phyloP scores from a whole-genome alignment of 129 eudicot genomes.

The Calendula officinalis region DNA sequence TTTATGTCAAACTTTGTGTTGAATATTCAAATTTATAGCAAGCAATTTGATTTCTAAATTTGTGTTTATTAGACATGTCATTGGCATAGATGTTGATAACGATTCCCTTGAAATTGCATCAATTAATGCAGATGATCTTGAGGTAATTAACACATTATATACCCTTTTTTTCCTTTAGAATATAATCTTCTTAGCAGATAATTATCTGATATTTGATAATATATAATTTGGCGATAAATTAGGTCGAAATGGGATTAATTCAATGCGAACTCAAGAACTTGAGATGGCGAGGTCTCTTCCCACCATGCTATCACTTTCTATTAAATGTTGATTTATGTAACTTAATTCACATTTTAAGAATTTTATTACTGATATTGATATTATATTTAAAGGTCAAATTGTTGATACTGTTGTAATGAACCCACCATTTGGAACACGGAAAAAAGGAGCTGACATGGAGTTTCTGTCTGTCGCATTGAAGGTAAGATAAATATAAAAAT shows the following conservation, averaged over 20 bases:
- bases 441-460: constrained; percentile 95
- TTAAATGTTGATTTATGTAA: neutral
- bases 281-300: constrained; percentile 54
- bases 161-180: constrained; percentile 1
- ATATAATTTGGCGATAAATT: constrained; percentile 22
- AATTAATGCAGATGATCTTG: constrained; percentile 79
- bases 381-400: constrained; percentile 43
- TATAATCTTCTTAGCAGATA: constrained; percentile 5
- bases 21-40: neutral
- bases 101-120: constrained; percentile 85
- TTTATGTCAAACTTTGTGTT: constrained; percentile 4
- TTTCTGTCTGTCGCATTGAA: constrained; percentile 72
- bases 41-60: neutral
- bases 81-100: constrained; percentile 76
- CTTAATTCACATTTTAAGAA: neutral
- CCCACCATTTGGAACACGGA: constrained; percentile 98
- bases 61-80: constrained; percentile 58
- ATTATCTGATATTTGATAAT: constrained; percentile 12
- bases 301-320: neutral
- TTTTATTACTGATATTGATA: constrained; percentile 2
- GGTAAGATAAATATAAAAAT: constrained; percentile 38
- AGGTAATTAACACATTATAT: constrained; percentile 42
- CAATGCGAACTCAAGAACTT: constrained; percentile 67
- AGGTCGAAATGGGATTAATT: constrained; percentile 72
- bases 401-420: constrained; percentile 96